Evolutionary conservation across 2,329 filamentous ascomycete species (phyloP).

Genomic region (Arthrobotrys pseudoclavata): DNA sequence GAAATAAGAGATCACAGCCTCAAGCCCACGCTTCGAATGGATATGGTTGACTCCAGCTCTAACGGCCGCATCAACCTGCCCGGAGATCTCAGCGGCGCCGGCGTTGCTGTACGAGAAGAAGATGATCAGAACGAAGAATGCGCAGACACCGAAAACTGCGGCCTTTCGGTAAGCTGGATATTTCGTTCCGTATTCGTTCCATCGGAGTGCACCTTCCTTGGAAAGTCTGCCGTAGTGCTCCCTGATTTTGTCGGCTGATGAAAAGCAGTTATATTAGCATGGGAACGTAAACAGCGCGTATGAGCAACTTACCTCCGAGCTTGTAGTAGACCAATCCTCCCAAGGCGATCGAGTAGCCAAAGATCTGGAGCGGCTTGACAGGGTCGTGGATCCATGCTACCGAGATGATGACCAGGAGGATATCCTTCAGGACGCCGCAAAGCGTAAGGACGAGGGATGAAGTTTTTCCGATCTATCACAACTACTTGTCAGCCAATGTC

Average conservation of each 20-base stretch:
- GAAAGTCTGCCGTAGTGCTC: constrained; percentile 64
- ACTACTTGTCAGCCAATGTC: background rate
- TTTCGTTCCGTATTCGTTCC: constrained; percentile 61
- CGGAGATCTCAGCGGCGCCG: constrained; percentile 24
- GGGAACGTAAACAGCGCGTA: background rate
- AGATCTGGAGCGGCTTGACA: constrained; percentile 82
- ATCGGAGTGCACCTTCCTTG: constrained; percentile 59
- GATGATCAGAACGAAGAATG: constrained; percentile 57
- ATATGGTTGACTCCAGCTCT: constrained; percentile 6
- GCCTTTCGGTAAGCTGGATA: constrained; percentile 60
- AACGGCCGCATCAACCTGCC: constrained; percentile 16
- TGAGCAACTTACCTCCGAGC: constrained; percentile 72
- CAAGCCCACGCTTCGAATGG: constrained; percentile 39
- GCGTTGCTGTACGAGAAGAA: constrained; percentile 51
- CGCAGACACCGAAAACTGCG: constrained; percentile 49
- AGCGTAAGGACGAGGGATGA: constrained; percentile 88
- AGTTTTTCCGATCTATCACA: constrained; percentile 82
- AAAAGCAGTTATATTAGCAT: constrained; percentile 6
- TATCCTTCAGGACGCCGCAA: constrained; percentile 89
- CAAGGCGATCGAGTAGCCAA: constrained; percentile 85
- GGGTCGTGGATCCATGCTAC: constrained; percentile 77
- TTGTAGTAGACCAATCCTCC: constrained; percentile 87
- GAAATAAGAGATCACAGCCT: constrained; percentile 33
- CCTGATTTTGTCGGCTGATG: constrained; percentile 78
- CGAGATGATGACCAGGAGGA: constrained; percentile 82